Evolutionary conservation across 306 rosid genomes (phyloP), one percentile per base, ranked within the genome.

Genomic region (Rosa rugosa): DNA sequence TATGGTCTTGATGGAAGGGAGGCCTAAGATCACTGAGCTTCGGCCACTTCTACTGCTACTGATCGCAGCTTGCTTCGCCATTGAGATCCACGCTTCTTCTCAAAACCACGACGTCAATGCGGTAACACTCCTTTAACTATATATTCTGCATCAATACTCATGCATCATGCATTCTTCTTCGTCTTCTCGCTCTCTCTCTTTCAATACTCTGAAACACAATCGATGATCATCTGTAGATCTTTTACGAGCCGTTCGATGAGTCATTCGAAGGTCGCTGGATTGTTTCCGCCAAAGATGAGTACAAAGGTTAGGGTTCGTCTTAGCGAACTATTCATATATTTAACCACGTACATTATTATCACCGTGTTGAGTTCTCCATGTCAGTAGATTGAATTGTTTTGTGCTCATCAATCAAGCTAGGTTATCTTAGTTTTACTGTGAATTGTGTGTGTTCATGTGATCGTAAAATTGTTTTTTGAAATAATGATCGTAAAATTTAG

Each of bases 191-290:
- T n/a, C 1, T 12, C 3, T 20, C 38, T 8, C 47, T 20, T 40
- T 34, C 10, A 11, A 53, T 20, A 36, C 25, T 23, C 36, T 63
- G 40, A 40, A 62, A 42, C 34, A 22, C 27, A 50, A 23, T 18
- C 17, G 25, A 40, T 75, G 25, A 45, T 44, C 44, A 41, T 62
- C 31, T 17, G 11, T 73, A 77, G 78, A 72, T 56, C 46, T 87
- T 82, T 56, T 86, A 89, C 91, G 96, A 91, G 77, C 84, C 93
- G 3, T 91, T 91, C 70, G 90, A 87, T 6, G 90, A 85, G 75
- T 57, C 82, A 64, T 86, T 89, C 31, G 87, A 86, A 13, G 83
- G 83, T 13, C 90, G 91, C 6, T 91, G 96, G 96, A 81, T 89
- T 76, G 86, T 74, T 1, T 89, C 93, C 8, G 73, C 57, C 31